Evolutionary conservation across 1,139 yeast genomes (phyloP).

Genomic region (Magnusiomyces suaveolens): DNA sequence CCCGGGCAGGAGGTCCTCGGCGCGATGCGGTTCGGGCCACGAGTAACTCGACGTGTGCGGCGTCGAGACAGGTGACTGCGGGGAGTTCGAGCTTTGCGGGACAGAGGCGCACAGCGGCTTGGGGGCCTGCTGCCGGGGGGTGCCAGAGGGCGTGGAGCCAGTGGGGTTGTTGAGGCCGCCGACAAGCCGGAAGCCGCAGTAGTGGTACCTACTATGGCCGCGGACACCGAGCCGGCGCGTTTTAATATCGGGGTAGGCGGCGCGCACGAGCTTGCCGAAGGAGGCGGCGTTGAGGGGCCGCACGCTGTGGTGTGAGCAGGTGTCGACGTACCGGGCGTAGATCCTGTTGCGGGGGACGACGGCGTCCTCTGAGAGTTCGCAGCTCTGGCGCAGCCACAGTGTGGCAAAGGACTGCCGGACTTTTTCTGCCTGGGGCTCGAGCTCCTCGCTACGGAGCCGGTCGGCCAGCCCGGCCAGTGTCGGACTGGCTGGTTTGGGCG

Average conservation of each 20-base stretch:
- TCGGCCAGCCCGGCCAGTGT: slow-evolving; percentile 46
- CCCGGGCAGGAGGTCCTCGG: no score
- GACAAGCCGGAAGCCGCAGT: slow-evolving; percentile 67
- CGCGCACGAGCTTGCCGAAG: slow-evolving; percentile 72
- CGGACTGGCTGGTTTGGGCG: no score
- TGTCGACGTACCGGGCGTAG: slow-evolving; percentile 66
- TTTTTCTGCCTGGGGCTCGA: slow-evolving; percentile 41
- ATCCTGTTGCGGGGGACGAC: slow-evolving; percentile 79
- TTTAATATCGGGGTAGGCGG: slow-evolving; percentile 65
- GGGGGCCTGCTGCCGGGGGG: no score
- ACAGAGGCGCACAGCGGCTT: no score
- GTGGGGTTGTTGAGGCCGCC: slow-evolving; percentile 37
- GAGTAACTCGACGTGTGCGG: no score
- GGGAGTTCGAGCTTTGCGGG: no score
- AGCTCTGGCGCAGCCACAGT: slow-evolving; percentile 66
- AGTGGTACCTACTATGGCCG: slow-evolving; percentile 84
- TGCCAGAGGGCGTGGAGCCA: slow-evolving; percentile 24
- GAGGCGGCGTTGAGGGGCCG: slow-evolving; percentile 83
- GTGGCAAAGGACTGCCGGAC: slow-evolving; percentile 73
- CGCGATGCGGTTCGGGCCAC: no score
- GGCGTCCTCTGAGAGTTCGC: slow-evolving; percentile 54
- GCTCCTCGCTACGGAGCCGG: slow-evolving; percentile 41
- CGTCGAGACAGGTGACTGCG: no score
- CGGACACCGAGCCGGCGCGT: slow-evolving; percentile 82
- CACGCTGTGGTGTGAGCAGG: slow-evolving; percentile 58